phyloP scores from a whole-genome alignment of 805 yeast species.

The Saturnispora saitoi region DNA sequence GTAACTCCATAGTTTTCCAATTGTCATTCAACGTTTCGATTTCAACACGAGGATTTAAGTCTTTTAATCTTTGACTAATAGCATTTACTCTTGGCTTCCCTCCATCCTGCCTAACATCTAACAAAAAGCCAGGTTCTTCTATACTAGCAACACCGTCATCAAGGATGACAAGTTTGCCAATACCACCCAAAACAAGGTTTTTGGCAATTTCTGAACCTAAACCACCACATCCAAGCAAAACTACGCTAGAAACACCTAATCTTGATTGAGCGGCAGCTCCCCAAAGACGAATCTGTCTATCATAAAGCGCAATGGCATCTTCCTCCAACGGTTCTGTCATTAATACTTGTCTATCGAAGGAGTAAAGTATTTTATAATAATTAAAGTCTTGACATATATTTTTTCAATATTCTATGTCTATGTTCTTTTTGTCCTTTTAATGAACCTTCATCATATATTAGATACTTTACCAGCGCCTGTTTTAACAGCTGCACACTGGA shows the following conservation, averaged over 20 bases:
- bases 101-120: constrained; percentile 45
- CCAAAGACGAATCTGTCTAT: constrained; percentile 92
- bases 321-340: constrained; percentile 6
- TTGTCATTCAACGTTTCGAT: constrained; percentile 24
- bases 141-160: constrained; percentile 42
- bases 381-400: too few species aligned
- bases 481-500: constrained; percentile 7
- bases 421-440: constrained; percentile 18
- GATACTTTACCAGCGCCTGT: constrained; percentile 78
- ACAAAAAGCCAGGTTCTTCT: constrained; percentile 61
- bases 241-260: constrained; percentile 62
- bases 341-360: neutral
- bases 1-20: constrained; percentile 18
- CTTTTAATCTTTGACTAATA: constrained; percentile 48
- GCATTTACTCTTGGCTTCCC: constrained; percentile 51
- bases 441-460: constrained; percentile 69
- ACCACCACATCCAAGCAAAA: constrained; percentile 66
- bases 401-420: neutral
- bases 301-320: constrained; percentile 88
- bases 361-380: neutral
- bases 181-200: constrained; percentile 80
- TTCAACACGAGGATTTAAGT: constrained; percentile 73
- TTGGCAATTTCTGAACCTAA: constrained; percentile 77
- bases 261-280: constrained; percentile 85
- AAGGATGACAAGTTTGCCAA: constrained; percentile 65